Conservation (phyloP, 176 grass and related monocot genomes). For the Lolium perenne region DNA sequence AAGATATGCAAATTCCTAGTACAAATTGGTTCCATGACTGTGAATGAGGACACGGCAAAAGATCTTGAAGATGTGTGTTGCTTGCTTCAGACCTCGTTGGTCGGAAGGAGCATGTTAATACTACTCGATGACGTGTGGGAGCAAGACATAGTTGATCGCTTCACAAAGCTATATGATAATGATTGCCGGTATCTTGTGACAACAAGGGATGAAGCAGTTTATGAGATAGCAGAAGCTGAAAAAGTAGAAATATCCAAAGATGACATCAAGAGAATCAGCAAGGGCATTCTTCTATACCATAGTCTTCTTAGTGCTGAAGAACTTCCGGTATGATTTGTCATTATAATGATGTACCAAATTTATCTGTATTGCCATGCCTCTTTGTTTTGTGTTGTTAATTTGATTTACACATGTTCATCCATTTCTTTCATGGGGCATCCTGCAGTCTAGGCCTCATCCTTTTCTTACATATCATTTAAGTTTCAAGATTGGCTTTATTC, state of each 20-base stretch:
- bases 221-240: conserved; percentile 71
- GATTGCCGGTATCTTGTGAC: conserved; percentile 79
- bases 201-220: conserved; percentile 73
- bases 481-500: conserved; percentile 29
- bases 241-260: conserved; percentile 84
- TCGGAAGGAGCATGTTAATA: conserved; percentile 71
- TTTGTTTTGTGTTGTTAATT: conserved; percentile 20
- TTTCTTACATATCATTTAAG: conserved; percentile 23
- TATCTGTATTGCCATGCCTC: not conserved
- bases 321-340: conserved; percentile 59
- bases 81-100: conserved; percentile 73
- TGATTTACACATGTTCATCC: conserved; percentile 1
- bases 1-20: conserved; percentile 68
- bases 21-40: conserved; percentile 59
- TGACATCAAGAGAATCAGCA: conserved; percentile 84
- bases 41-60: conserved; percentile 40
- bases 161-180: conserved; percentile 72
- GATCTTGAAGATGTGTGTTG: conserved; percentile 80
- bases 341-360: not conserved
- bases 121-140: conserved; percentile 90
- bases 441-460: conserved; percentile 2
- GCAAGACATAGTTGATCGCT: conserved; percentile 79
- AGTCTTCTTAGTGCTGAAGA: conserved; percentile 60
- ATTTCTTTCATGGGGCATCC: not conserved
- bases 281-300: conserved; percentile 77